A percentile compares a stretch with the other conserved stretches of the same genome.
phyloP scores from a whole-genome alignment of 371 early-diverging fungal species.

The Coemansia sp. region DNA sequence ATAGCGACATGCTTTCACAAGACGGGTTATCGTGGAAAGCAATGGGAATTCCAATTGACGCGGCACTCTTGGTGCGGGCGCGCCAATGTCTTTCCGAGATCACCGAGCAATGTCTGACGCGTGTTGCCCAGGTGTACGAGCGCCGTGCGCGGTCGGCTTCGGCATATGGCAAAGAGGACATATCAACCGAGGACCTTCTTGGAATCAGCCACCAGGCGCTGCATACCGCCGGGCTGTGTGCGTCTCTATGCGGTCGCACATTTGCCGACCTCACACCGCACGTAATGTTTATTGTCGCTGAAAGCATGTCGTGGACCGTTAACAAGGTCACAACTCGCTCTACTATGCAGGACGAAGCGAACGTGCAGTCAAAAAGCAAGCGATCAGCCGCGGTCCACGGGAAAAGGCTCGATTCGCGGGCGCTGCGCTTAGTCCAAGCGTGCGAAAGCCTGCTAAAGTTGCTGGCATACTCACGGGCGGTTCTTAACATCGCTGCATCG shows the following conservation, averaged over 20 bases:
- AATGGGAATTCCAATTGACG: conserved; percentile 37
- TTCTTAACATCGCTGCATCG: conserved; percentile 6
- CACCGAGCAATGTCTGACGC: conserved; percentile 27
- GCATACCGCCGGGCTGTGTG: conserved; percentile 27
- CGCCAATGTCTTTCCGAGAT: conserved; percentile 29
- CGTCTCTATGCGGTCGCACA: conserved; percentile 25
- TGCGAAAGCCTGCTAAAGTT: conserved; percentile 34
- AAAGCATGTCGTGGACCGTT: conserved; percentile 25
- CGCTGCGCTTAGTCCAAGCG: conserved; percentile 32
- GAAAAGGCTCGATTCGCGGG: conserved; percentile 34
- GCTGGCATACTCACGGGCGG: conserved; percentile 17
- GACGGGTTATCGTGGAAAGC: conserved; percentile 41
- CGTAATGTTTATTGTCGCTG: conserved; percentile 37
- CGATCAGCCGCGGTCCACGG: conserved; percentile 5
- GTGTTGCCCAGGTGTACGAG: conserved; percentile 26
- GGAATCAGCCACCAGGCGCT: conserved; percentile 30
- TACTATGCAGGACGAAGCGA: neutral
- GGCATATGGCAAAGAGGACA: conserved; percentile 27
- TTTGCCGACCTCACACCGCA: conserved; percentile 23
- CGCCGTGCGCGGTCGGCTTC: conserved; percentile 35
- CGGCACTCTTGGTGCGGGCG: conserved; percentile 19
- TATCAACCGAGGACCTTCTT: conserved; percentile 21
- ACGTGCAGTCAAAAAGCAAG: neutral
- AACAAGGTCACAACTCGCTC: conserved; percentile 11
- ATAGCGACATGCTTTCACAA: conserved; percentile 30